Evolutionary conservation across 345 rosid genomes (phyloP), one percentile per base, ranked within the genome.

Genomic region (Eucalyptus tenuipes): DNA sequence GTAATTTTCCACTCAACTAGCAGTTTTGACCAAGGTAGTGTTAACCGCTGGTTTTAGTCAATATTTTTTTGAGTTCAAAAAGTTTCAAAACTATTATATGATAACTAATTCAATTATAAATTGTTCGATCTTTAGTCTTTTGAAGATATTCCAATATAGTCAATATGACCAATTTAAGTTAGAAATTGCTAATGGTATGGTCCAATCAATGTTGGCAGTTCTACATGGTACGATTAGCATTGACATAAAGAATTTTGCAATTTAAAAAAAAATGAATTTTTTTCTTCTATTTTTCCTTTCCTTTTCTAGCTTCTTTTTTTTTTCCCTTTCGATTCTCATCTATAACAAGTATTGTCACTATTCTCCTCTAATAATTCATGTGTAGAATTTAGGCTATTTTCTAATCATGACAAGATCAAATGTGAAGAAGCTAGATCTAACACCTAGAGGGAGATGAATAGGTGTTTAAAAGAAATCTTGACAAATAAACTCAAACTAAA

Each of bases 171-270:
- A 61, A 27, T 27, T 61, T 61, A 61, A 6, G 1, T 61, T 3
- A 29, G 16, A 61, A 61, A 13, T 11, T 59, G 8, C 14, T 59
- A 29, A 59, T 59, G 68, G 24, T 7, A 52, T 8, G 25, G 25
- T 52, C 10, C 10, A 6, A 3, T 61, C 4, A 13, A 29, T 29
- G 4, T 29, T 5, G 3, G 0, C 0, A 59, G 0, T 27, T 3
- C 13, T 12, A 27, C 31, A 13, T 27, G 1, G 7, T 6, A 59
- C 0, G 1, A 11, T 27, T 59, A 27, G 4, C 33, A 59, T 59
- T 27, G 31, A 27, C n/a, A 12, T 59, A 12, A 6, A 59, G 4
- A 29, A 12, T 12, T 61, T 27, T 55, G 24, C 13, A 24, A 55
- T 25, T 55, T 3, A 3, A 50, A 4, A 55, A 53, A 18, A 18